phyloP scores from a whole-genome alignment of 169 alveolate genomes.

The Plasmodium adleri region DNA sequence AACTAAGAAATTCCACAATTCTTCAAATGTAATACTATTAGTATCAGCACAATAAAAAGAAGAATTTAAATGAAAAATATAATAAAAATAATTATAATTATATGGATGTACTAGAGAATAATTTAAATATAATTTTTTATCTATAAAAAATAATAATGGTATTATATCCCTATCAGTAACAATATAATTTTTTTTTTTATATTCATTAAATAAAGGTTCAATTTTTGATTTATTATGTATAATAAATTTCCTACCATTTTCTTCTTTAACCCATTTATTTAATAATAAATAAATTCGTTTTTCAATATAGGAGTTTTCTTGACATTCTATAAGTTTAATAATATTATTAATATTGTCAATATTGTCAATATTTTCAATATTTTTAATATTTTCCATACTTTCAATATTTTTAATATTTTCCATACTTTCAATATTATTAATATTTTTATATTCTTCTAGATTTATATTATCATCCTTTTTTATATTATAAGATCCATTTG shows the following conservation, averaged over 20 bases:
- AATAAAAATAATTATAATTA: constrained; percentile 41
- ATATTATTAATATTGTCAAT: background rate
- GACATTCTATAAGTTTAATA: constrained; percentile 33
- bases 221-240: constrained; percentile 43
- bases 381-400: background rate
- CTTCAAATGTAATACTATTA: constrained; percentile 68
- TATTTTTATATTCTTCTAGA: background rate
- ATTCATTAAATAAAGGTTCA: constrained; percentile 44
- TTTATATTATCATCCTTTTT: background rate
- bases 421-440: background rate
- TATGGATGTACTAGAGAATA: constrained; percentile 59
- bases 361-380: background rate
- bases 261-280: constrained; percentile 65
- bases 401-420: background rate
- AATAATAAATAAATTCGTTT: constrained; percentile 23
- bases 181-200: constrained; percentile 55
- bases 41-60: constrained; percentile 74
- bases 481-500: background rate
- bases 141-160: constrained; percentile 55
- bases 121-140: constrained; percentile 55
- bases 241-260: constrained; percentile 72
- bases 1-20: constrained; percentile 42
- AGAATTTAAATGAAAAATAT: constrained; percentile 34
- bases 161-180: constrained; percentile 70
- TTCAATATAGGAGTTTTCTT: constrained; percentile 64